Percentiles rank a stretch among this genome's conserved stretches.
Conservation (phyloP, 2,329 filamentous ascomycete genomes). For the Juglanconis juglandina region DNA sequence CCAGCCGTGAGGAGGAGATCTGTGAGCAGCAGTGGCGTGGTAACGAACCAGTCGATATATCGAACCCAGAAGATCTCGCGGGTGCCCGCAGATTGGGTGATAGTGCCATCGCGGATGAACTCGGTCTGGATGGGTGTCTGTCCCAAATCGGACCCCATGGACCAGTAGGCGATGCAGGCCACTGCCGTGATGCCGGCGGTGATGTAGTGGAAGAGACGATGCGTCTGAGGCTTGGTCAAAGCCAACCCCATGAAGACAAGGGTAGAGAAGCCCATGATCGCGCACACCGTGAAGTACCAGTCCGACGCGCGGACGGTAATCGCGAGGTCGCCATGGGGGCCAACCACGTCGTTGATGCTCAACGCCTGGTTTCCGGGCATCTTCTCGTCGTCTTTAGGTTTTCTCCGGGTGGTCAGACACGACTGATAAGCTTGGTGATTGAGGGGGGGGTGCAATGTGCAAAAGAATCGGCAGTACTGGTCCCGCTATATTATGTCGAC, state of each 20-base stretch:
- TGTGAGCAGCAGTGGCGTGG: conserved; percentile 60
- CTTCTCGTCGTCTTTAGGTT: not conserved
- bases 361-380: conserved; percentile 43
- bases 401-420: not conserved
- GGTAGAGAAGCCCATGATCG: conserved; percentile 54
- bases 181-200: conserved; percentile 56
- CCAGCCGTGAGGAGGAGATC: conserved; percentile 62
- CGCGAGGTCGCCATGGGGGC: conserved; percentile 51
- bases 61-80: conserved; percentile 66
- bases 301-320: conserved; percentile 59
- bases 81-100: conserved; percentile 43
- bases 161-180: conserved; percentile 61
- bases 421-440: too few relatives aligned
- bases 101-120: conserved; percentile 40
- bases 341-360: conserved; percentile 40
- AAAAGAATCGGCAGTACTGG: not conserved
- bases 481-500: not conserved
- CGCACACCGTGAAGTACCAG: conserved; percentile 61
- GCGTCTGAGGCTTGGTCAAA: conserved; percentile 48
- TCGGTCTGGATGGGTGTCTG: conserved; percentile 62
- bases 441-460: not conserved
- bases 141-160: conserved; percentile 64
- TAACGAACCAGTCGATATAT: conserved; percentile 63
- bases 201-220: conserved; percentile 64
- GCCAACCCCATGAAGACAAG: conserved; percentile 51